A percentile compares a stretch with the other conserved stretches of the same genome.
Evolutionary conservation across 495 filamentous ascomycete genomes (phyloP).

Genomic region (Lophiotrema nucula): DNA sequence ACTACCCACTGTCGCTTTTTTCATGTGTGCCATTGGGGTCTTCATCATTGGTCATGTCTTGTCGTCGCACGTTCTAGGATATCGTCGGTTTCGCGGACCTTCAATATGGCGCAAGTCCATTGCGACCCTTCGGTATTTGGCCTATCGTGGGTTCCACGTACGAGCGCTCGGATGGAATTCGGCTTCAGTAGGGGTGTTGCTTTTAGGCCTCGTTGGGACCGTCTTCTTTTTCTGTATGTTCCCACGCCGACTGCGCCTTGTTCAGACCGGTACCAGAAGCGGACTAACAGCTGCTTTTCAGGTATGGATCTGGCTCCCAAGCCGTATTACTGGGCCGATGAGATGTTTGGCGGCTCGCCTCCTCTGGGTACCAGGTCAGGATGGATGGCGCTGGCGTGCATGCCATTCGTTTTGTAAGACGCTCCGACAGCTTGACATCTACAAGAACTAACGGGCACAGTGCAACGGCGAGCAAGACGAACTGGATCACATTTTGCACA

Average conservation of each 20-base stretch:
- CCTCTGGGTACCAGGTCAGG: slow-evolving; percentile 33
- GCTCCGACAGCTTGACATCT: too few relatives aligned
- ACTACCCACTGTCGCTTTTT: slow-evolving; percentile 51
- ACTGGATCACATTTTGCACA: slow-evolving; percentile 31
- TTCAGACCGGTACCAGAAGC: too few relatives aligned
- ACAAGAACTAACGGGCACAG: slow-evolving; percentile 4
- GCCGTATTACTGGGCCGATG: slow-evolving; percentile 60
- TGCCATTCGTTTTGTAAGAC: slow-evolving; percentile 35
- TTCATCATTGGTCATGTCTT: slow-evolving; percentile 46
- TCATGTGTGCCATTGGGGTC: slow-evolving; percentile 47
- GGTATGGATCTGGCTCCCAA: slow-evolving; percentile 44
- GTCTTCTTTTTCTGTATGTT: slow-evolving; percentile 54
- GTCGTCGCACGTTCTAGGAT: slow-evolving; percentile 25
- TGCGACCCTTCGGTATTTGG: slow-evolving; percentile 40
- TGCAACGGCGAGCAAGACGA: slow-evolving; percentile 32
- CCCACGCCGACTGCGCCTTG: too few relatives aligned
- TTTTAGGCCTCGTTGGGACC: slow-evolving; percentile 44
- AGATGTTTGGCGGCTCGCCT: slow-evolving; percentile 46
- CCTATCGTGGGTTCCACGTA: slow-evolving; percentile 47
- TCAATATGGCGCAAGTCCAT: slow-evolving; percentile 35
- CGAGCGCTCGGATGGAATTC: slow-evolving; percentile 43
- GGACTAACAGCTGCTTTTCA: neutral
- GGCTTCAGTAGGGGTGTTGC: slow-evolving; percentile 46
- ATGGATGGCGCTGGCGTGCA: slow-evolving; percentile 33
- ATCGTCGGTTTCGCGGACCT: slow-evolving; percentile 13